Percentiles rank a stretch among this genome's conserved stretches.
phyloP scores from a whole-genome alignment of 345 rosid genomes.

The Tarenaya hassleriana region DNA sequence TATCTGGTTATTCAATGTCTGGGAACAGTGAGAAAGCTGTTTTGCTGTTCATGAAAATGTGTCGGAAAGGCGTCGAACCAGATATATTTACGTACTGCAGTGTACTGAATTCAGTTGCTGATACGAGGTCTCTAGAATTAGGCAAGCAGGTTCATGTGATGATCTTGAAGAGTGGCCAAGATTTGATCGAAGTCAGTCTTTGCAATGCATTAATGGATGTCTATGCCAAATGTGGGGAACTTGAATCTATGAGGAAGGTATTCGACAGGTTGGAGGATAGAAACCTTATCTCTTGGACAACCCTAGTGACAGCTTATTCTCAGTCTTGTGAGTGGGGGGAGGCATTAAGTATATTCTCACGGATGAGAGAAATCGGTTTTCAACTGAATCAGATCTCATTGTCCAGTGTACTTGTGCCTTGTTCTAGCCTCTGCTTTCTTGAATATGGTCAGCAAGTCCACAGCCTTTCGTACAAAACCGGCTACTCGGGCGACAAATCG shows the following conservation, averaged over 20 bases:
- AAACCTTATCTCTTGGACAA: slow-evolving; percentile 58
- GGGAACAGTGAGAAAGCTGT: slow-evolving; percentile 28
- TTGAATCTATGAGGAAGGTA: slow-evolving; percentile 36
- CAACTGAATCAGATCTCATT: slow-evolving; percentile 50
- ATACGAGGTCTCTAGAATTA: slow-evolving; percentile 22
- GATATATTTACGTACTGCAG: slow-evolving; percentile 41
- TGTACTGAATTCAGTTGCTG: slow-evolving; percentile 31
- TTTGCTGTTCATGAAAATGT: slow-evolving; percentile 31
- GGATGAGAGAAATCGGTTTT: slow-evolving; percentile 38
- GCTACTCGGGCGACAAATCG: slow-evolving; percentile 33
- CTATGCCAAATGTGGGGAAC: slow-evolving; percentile 41
- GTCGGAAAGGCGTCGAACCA: slow-evolving; percentile 22
- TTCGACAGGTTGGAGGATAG: slow-evolving; percentile 38
- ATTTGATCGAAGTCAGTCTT: slow-evolving; percentile 18
- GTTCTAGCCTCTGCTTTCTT: slow-evolving; percentile 42
- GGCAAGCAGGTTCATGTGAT: slow-evolving; percentile 34
- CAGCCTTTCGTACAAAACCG: slow-evolving; percentile 41
- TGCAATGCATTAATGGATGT: slow-evolving; percentile 39
- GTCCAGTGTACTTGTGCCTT: slow-evolving; percentile 45
- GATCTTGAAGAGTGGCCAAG: slow-evolving; percentile 31
- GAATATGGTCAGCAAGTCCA: slow-evolving; percentile 47
- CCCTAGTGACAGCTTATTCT: slow-evolving; percentile 50
- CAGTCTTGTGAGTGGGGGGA: slow-evolving; percentile 39
- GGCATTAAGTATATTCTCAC: slow-evolving; percentile 39
- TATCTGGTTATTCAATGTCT: slow-evolving; percentile 32